Percentiles rank a stretch among this genome's conserved stretches.
Conservation (phyloP, 805 yeast species). For the Yarrowia osloensis region DNA sequence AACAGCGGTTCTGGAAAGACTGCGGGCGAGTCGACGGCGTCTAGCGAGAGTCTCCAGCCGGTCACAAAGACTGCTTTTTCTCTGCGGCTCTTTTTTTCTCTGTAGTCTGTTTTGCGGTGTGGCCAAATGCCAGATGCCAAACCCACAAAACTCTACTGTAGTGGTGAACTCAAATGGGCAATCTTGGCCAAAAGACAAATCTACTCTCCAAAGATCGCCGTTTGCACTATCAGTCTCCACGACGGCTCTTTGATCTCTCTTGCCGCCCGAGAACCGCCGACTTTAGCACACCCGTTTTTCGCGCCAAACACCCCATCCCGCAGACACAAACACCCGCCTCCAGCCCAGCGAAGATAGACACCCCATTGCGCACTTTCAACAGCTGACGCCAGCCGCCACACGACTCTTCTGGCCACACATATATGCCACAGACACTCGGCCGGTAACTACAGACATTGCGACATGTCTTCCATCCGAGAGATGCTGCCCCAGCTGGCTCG, state of each 20-base stretch:
- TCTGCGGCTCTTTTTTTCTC: too few relatives aligned
- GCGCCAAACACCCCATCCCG: background rate
- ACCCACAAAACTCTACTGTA: constrained; percentile 9
- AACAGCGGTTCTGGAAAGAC: too few relatives aligned
- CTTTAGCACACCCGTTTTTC: too few relatives aligned
- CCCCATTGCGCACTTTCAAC: too few relatives aligned
- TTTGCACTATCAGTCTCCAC: too few relatives aligned
- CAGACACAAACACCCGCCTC: background rate
- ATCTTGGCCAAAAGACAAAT: constrained; percentile 27
- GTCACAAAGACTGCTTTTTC: too few relatives aligned
- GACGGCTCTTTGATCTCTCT: background rate
- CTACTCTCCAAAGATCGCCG: constrained; percentile 24
- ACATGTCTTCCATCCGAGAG: constrained; percentile 24
- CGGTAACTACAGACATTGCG: constrained; percentile 16
- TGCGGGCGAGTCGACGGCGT: too few relatives aligned
- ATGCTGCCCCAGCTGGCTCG: constrained; percentile 28
- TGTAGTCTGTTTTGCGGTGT: too few relatives aligned
- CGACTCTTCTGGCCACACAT: constrained; percentile 18
- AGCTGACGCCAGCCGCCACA: background rate
- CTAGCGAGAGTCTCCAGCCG: too few relatives aligned
- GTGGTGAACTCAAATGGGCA: constrained; percentile 18
- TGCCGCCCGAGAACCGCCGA: too few relatives aligned
- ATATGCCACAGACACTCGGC: constrained; percentile 4
- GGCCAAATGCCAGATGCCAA: too few relatives aligned
- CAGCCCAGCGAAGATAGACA: too few relatives aligned